Evolutionary conservation across 345 rosid species (phyloP), one percentile per base, ranked within the genome.

Genomic region (Brassica cretica): DNA sequence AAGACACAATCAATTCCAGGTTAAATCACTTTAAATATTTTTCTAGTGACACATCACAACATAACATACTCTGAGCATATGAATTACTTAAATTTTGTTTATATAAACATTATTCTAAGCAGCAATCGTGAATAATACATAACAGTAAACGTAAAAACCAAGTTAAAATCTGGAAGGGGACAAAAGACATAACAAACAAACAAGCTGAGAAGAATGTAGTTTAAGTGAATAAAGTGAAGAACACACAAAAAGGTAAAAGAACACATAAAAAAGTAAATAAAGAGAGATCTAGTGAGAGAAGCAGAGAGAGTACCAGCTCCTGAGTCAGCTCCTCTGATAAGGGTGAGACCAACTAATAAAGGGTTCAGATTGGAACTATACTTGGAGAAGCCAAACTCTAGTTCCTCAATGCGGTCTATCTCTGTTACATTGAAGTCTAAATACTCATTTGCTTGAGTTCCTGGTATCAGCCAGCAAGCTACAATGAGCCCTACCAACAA

Each of bases 301-400:
- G 68, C 44, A 80, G 77, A 59, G 0, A 53, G 60, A 53, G 82
- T 82, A 92, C 98, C 98, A 67, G 97, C 98, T 83, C 97, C 90
- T 78, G 92, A 89, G 21, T 80, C 89, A 79, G 97, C 93, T 69
- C 82, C 81, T 62, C 72, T 85, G 84, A 94, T 90, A 74, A 94
- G 92, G 14, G 97, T 89, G 71, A 94, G 92, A 33, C 97, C 98
- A 25, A 94, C 98, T 87, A 89, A 78, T 68, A 89, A 67, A 68
- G 91, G 86, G 74, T 82, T 80, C 3, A 70, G 51, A 72, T 66
- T 68, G 7, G 64, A 75, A 8, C 70, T 80, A 60, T 70, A 71
- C 51, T 82, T 83, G 64, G 92, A 85, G 73, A 76, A 84, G 64
- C 87, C 86, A 74, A 37, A 83, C 81, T 73, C 84, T 67, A 64